Percentiles rank a stretch among this genome's conserved stretches.
Evolutionary conservation across 352 stramenopile species (phyloP).

Genomic region (Globisporangium cystogenes): DNA sequence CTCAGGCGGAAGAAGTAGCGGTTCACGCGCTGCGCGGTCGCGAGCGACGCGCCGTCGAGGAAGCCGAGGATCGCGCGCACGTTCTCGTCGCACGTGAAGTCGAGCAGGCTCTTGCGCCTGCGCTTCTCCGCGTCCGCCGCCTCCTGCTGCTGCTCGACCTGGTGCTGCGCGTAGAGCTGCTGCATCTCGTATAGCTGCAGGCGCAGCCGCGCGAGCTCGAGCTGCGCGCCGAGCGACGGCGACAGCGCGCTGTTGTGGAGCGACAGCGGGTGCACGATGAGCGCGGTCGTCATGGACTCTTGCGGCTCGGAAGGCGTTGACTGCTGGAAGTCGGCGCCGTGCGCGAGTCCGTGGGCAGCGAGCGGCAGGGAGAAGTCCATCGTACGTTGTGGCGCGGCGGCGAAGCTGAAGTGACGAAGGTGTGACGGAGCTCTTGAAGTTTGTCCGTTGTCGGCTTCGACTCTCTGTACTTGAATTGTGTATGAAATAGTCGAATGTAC

Average conservation of each 20-base stretch:
- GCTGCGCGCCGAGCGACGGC: slow-evolving; percentile 29
- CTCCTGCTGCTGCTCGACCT: background rate
- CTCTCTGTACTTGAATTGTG: too few species aligned
- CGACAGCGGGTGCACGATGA: slow-evolving; percentile 71
- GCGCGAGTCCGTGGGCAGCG: slow-evolving; percentile 4
- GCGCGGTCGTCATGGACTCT: slow-evolving; percentile 15
- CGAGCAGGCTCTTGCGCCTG: slow-evolving; percentile 30
- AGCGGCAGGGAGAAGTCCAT: slow-evolving; percentile 14
- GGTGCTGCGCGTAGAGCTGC: slow-evolving; percentile 15
- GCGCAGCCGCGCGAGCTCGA: slow-evolving; percentile 21
- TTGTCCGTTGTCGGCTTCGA: too few species aligned
- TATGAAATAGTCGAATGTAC: too few species aligned
- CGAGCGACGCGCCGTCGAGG: slow-evolving; percentile 66
- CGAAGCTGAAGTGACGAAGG: too few species aligned
- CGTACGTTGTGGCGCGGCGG: too few species aligned
- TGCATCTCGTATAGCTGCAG: slow-evolving; percentile 31
- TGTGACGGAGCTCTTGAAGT: too few species aligned
- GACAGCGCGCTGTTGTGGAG: slow-evolving; percentile 27
- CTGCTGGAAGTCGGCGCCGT: background rate
- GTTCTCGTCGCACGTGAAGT: slow-evolving; percentile 77
- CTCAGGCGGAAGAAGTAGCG: slow-evolving; percentile 47
- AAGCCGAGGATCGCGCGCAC: slow-evolving; percentile 55
- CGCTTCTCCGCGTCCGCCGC: slow-evolving; percentile 1
- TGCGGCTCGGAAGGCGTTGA: background rate
- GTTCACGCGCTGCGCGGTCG: slow-evolving; percentile 43